Evolutionary conservation across 345 rosid genomes (phyloP), one percentile per base, ranked within the genome.

Genomic region (Boechera divaricarpa): DNA sequence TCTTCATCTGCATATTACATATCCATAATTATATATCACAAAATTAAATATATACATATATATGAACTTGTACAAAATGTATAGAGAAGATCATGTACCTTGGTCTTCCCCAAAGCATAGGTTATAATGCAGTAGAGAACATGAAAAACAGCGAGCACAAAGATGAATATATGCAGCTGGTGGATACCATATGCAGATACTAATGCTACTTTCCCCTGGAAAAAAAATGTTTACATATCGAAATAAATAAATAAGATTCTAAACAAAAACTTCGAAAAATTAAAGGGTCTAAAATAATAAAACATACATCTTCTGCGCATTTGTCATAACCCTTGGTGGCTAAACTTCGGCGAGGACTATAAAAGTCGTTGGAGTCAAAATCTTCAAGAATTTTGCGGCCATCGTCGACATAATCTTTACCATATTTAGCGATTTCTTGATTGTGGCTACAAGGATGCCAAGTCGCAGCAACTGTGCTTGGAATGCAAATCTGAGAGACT

Each of bases 121-220:
- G 91, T 91, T 55, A 67, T 28, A 60, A 91, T 78, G 78, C 95
- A 87, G 77, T 91, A 91, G 41, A 89, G 26, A 28, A 91, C 57
- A 81, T 91, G 97, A 42, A 79, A 79, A 55, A 86, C 58, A 63
- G 95, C 97, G 4, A 91, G 80, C 26, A 91, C 83, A 83, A 91
- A 91, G 82, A 91, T 89, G 88, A 91, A 91, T 47, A 88, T 80
- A 70, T 91, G 97, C 5, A 91, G 88, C 82, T 89, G 90, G 58
- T 91, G 93, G 79, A 91, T 82, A 42, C 88, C 95, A 70, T 89
- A 91, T 1, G 90, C 81, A 13, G 97, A 87, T 41, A 88, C 89
- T 61, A 91, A 76, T 5, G 97, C 86, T 67, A 87, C 85, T 86
- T 82, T 80, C 3, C 87, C 91, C 97, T 89, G 93, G 44, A 82